Conservation (phyloP, 345 rosid species). For the Lepidium africanum region DNA sequence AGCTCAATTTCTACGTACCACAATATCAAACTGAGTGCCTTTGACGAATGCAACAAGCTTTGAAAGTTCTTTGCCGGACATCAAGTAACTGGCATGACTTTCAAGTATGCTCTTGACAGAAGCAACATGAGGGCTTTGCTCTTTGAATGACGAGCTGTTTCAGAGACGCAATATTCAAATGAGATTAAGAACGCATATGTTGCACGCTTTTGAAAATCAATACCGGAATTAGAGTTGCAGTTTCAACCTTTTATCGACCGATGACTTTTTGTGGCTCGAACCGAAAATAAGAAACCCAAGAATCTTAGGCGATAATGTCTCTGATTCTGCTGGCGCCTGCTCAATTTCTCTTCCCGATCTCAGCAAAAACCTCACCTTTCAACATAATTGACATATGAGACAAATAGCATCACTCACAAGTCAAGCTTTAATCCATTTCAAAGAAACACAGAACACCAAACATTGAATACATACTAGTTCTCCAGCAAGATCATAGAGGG, state of each 20-base stretch:
- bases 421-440: neutral
- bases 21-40: constrained; percentile 98
- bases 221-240: neutral
- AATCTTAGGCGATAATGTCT: constrained; percentile 69
- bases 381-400: constrained; percentile 13
- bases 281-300: constrained; percentile 81
- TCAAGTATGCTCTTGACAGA: constrained; percentile 87
- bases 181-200: constrained; percentile 4
- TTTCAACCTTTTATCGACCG: constrained; percentile 68
- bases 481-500: constrained; percentile 97
- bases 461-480: constrained; percentile 61
- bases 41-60: constrained; percentile 98
- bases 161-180: constrained; percentile 7
- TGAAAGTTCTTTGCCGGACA: constrained; percentile 96
- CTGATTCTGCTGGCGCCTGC: constrained; percentile 66
- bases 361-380: constrained; percentile 88
- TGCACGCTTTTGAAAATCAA: neutral
- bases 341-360: constrained; percentile 97
- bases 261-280: constrained; percentile 64
- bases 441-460: constrained; percentile 10
- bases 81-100: constrained; percentile 92
- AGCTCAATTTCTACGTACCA: constrained; percentile 42
- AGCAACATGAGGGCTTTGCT: constrained; percentile 83
- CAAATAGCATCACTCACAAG: neutral
- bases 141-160: constrained; percentile 67